phyloP scores from a whole-genome alignment of 139 green algal species.

The Chloropicon primus region DNA sequence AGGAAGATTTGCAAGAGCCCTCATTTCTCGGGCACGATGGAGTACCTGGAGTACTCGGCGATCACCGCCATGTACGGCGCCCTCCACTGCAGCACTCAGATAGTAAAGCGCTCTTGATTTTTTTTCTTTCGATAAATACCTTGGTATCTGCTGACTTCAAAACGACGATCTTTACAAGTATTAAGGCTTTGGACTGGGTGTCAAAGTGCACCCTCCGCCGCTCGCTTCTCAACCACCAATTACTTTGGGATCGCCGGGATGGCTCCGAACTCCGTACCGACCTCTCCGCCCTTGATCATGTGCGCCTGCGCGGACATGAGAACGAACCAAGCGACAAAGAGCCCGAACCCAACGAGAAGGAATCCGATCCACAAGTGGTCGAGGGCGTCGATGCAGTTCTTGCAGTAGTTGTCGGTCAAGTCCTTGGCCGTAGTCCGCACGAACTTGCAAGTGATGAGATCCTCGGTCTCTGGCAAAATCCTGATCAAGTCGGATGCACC shows the following conservation, averaged over 20 bases:
- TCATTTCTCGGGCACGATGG: slow-evolving; percentile 31
- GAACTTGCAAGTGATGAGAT: background rate
- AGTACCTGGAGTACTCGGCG: slow-evolving; percentile 66
- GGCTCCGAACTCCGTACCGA: background rate
- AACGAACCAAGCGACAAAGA: background rate
- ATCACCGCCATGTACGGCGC: slow-evolving; percentile 91
- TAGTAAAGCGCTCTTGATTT: slow-evolving; percentile 17
- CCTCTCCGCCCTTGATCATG: background rate
- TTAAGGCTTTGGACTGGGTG: no score
- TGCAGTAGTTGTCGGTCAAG: background rate
- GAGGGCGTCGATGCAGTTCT: background rate
- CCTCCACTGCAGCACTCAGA: slow-evolving; percentile 81
- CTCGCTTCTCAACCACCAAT: no score
- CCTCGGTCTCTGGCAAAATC: background rate
- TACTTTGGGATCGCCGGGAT: background rate
- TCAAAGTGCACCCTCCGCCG: no score
- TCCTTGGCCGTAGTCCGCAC: background rate
- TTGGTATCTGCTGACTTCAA: no score
- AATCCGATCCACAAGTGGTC: background rate
- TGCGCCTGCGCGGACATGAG: background rate
- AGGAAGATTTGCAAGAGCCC: background rate
- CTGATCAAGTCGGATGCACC: background rate
- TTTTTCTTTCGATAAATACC: no score
- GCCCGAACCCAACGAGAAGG: background rate
- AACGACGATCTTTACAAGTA: no score